Evolutionary conservation across 352 stramenopile genomes (phyloP).

Genomic region (Phytophthora tubulina): DNA sequence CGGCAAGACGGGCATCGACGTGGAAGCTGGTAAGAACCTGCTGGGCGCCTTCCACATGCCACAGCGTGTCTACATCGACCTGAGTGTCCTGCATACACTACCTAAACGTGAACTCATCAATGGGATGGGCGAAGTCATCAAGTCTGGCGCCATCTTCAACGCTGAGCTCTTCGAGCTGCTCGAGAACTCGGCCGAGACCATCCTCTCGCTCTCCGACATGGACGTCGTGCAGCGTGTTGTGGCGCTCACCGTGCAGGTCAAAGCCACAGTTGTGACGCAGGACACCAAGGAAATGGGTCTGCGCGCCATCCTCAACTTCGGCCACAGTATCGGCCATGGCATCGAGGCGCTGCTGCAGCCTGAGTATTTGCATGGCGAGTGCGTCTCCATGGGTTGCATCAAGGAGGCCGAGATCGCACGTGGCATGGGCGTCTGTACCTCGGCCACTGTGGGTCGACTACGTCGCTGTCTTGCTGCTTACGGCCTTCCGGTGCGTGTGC

Average conservation of each 20-base stretch:
- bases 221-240: slow-evolving; percentile 74
- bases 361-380: slow-evolving; percentile 97
- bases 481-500: slow-evolving; percentile 74
- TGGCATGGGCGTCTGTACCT: slow-evolving; percentile 77
- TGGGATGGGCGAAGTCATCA: slow-evolving; percentile 97
- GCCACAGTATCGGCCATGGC: slow-evolving; percentile 99
- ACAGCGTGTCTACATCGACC: slow-evolving; percentile 97
- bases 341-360: slow-evolving; percentile 97
- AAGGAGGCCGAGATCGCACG: slow-evolving; percentile 96
- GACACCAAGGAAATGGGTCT: slow-evolving; percentile 97
- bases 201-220: slow-evolving; percentile 72
- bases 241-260: slow-evolving; percentile 89
- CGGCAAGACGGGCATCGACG: slow-evolving; percentile 98
- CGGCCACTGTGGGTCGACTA: slow-evolving; percentile 74
- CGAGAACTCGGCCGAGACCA: slow-evolving; percentile 91
- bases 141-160: slow-evolving; percentile 97
- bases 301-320: slow-evolving; percentile 98
- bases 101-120: slow-evolving; percentile 96
- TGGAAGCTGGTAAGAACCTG: slow-evolving; percentile 97
- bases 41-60: slow-evolving; percentile 99
- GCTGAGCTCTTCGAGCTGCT: slow-evolving; percentile 94
- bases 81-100: slow-evolving; percentile 93
- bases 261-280: slow-evolving; percentile 95
- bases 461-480: slow-evolving; percentile 77
- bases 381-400: slow-evolving; percentile 96